phyloP scores from a whole-genome alignment of 768 basidiomycete genomes.

The Leccinellum albellum region DNA sequence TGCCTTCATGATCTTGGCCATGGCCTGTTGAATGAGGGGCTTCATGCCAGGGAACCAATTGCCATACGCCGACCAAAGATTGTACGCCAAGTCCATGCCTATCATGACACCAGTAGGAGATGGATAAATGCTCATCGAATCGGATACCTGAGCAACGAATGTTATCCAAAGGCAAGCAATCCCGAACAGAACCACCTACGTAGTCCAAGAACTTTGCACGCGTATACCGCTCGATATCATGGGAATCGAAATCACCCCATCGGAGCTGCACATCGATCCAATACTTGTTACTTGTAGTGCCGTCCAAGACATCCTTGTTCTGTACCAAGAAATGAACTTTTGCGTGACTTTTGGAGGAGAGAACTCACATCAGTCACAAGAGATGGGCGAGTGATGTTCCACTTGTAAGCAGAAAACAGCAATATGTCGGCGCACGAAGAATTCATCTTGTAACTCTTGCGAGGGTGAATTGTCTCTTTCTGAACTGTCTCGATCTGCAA shows the following conservation, averaged over 20 bases:
- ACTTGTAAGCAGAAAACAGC: constrained; percentile 95
- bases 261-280: constrained; percentile 96
- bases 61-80: constrained; percentile 97
- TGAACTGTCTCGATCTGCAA: constrained; percentile 99
- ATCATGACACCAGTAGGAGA: constrained; percentile 99
- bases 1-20: constrained; percentile 99
- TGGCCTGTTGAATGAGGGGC: constrained; percentile 95
- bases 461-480: constrained; percentile 98
- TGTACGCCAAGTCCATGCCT: constrained; percentile 97
- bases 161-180: constrained; percentile 1
- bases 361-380: constrained; percentile 83
- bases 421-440: constrained; percentile 99
- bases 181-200: constrained; percentile 38
- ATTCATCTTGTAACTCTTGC: constrained; percentile 99
- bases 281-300: constrained; percentile 98
- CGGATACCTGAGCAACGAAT: constrained; percentile 59
- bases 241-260: constrained; percentile 99
- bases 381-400: constrained; percentile 96
- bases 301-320: constrained; percentile 94
- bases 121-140: constrained; percentile 98
- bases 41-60: constrained; percentile 99
- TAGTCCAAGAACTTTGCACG: constrained; percentile 99
- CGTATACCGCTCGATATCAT: constrained; percentile 98
- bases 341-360: neutral
- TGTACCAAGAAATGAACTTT: constrained; percentile 28